phyloP scores from a whole-genome alignment of 129 eudicot genomes.

The Glebionis coronaria region DNA sequence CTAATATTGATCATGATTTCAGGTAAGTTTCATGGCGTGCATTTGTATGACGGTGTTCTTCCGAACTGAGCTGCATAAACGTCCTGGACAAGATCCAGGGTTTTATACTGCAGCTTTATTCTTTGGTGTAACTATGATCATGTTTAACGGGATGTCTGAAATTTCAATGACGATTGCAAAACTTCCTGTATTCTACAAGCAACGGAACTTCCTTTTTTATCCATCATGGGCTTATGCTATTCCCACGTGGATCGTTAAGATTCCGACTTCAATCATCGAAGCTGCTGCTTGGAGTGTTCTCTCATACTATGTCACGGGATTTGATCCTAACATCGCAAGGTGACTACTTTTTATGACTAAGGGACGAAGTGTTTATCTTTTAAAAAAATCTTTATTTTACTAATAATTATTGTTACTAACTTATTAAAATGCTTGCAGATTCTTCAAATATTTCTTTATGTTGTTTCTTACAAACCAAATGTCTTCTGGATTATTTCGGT shows the following conservation, averaged over 20 bases:
- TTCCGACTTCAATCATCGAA: slow-evolving; percentile 62
- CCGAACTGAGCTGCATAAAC: slow-evolving; percentile 56
- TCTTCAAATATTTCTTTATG: slow-evolving; percentile 40
- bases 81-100: slow-evolving; percentile 39
- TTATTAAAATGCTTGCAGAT: slow-evolving; percentile 35
- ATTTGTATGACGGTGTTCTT: slow-evolving; percentile 60
- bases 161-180: slow-evolving; percentile 69
- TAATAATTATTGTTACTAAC: too few species aligned
- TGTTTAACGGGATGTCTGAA: slow-evolving; percentile 77
- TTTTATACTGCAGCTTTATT: slow-evolving; percentile 52
- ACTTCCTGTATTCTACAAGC: slow-evolving; percentile 88
- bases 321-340: slow-evolving; percentile 74
- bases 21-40: slow-evolving; percentile 45
- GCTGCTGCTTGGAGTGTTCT: slow-evolving; percentile 45
- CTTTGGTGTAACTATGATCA: slow-evolving; percentile 30
- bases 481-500: slow-evolving; percentile 52
- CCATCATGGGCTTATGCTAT: slow-evolving; percentile 78
- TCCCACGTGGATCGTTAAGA: slow-evolving; percentile 66
- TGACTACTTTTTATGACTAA: slow-evolving; percentile 15
- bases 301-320: slow-evolving; percentile 75
- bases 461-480: slow-evolving; percentile 39
- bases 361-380: too few species aligned
- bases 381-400: too few species aligned
- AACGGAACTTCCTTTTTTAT: slow-evolving; percentile 63
- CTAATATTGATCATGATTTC: slow-evolving; percentile 5